A percentile compares a stretch with the other conserved stretches of the same genome.
Evolutionary conservation across 2,329 filamentous ascomycete genomes (phyloP).

Genomic region (Aspergillus aculeatinus): DNA sequence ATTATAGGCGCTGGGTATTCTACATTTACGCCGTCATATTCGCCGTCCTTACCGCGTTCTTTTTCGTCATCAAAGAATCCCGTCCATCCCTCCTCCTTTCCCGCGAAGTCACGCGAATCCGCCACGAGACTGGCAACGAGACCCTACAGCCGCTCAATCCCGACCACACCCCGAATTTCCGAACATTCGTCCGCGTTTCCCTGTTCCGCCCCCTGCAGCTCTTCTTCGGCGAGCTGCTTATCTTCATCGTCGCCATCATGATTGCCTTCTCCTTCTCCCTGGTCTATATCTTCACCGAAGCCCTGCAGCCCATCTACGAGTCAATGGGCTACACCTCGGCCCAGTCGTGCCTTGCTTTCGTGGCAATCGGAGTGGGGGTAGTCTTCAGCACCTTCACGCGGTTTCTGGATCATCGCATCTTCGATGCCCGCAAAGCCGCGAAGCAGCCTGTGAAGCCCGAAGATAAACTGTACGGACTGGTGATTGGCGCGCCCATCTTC

Average conservation of each 20-base stretch:
- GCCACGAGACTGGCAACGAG: background rate
- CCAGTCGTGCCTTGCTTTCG: background rate
- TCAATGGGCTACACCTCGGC: background rate
- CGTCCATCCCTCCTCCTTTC: conserved; percentile 10
- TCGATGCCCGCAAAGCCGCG: conserved; percentile 24
- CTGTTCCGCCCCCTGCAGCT: conserved; percentile 2
- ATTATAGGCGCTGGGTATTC: conserved; percentile 9
- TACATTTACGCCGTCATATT: conserved; percentile 10
- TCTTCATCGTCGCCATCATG: conserved; percentile 9
- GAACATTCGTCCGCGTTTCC: conserved; percentile 5
- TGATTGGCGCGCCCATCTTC: conserved; percentile 45
- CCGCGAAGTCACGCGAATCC: conserved; percentile 5
- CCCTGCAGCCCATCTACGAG: background rate
- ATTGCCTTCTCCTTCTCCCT: conserved; percentile 3
- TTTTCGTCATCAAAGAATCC: conserved; percentile 9
- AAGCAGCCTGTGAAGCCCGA: conserved; percentile 38
- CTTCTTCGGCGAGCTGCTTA: conserved; percentile 6
- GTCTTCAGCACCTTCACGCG: conserved; percentile 43
- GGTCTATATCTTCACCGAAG: conserved; percentile 10
- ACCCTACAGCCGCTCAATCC: conserved; percentile 7
- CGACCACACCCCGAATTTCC: conserved; percentile 7
- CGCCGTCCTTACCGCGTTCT: background rate
- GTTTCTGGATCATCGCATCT: conserved; percentile 39
- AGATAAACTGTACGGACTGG: conserved; percentile 50
- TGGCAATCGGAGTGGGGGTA: conserved; percentile 42